Evolutionary conservation across 306 rosid species (phyloP).

Genomic region (Citrullus colocynthis): DNA sequence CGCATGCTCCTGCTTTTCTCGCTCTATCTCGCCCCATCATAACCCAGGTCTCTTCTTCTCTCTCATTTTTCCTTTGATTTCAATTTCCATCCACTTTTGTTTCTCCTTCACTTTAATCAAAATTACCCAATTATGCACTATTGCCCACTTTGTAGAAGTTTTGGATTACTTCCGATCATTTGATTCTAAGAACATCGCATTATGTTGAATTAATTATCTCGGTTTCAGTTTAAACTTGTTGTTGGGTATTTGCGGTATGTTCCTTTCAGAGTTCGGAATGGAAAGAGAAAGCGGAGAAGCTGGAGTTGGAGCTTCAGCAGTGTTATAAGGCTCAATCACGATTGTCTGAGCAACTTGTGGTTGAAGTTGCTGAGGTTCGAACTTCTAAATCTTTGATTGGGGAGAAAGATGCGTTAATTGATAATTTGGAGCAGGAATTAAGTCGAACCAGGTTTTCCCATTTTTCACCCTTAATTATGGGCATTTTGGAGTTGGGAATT

Average conservation of each 20-base stretch:
- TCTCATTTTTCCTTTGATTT: not conserved
- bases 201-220: not conserved
- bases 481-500: not conserved
- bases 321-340: slow-evolving; percentile 94
- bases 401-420: slow-evolving; percentile 48
- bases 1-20: slow-evolving; percentile 71
- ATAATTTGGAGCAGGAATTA: slow-evolving; percentile 52
- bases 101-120: too few species aligned
- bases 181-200: not conserved
- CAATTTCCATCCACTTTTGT: not conserved
- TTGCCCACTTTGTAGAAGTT: not conserved
- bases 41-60: slow-evolving; percentile 39
- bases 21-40: slow-evolving; percentile 66
- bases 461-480: not conserved
- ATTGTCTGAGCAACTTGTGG: slow-evolving; percentile 85
- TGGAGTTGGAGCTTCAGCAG: slow-evolving; percentile 85
- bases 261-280: slow-evolving; percentile 76
- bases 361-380: slow-evolving; percentile 82
- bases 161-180: not conserved
- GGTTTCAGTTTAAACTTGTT: not conserved
- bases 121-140: not conserved
- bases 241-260: slow-evolving; percentile 7
- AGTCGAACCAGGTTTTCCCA: slow-evolving; percentile 41
- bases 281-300: slow-evolving; percentile 82
- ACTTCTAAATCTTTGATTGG: slow-evolving; percentile 47